phyloP scores from a whole-genome alignment of 345 rosid genomes.

The Acer yangbiense region DNA sequence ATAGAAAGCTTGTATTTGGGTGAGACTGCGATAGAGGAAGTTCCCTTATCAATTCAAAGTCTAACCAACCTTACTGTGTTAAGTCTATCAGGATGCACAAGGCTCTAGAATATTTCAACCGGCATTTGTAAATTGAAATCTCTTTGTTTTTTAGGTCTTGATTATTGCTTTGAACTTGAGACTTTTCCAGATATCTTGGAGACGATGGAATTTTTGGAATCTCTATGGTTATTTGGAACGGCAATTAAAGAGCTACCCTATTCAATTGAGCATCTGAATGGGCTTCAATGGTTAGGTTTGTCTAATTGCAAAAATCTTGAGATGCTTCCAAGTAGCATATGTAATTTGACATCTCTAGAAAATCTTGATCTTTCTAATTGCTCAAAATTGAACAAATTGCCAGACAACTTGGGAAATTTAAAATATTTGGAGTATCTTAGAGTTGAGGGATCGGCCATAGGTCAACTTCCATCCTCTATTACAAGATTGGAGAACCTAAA shows the following conservation, averaged over 20 bases:
- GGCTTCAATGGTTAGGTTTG: no score
- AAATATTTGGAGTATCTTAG: not conserved
- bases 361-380: no score
- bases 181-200: not conserved
- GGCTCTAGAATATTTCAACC: not conserved
- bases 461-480: not conserved
- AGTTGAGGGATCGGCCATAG: not conserved
- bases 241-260: no score
- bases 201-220: no score
- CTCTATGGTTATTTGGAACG: rapidly evolving
- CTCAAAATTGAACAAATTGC: no score
- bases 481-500: not conserved
- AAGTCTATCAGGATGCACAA: rapidly evolving
- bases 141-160: not conserved
- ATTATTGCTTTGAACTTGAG: not conserved
- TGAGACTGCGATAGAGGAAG: not conserved
- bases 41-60: not conserved
- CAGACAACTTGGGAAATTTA: not conserved
- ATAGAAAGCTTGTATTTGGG: not conserved
- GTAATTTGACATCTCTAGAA: no score
- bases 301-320: no score
- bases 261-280: no score
- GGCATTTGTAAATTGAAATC: not conserved
- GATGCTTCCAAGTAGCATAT: no score
- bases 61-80: not conserved